phyloP scores from a whole-genome alignment of 2,329 filamentous ascomycete species.

The Venturia asperata region DNA sequence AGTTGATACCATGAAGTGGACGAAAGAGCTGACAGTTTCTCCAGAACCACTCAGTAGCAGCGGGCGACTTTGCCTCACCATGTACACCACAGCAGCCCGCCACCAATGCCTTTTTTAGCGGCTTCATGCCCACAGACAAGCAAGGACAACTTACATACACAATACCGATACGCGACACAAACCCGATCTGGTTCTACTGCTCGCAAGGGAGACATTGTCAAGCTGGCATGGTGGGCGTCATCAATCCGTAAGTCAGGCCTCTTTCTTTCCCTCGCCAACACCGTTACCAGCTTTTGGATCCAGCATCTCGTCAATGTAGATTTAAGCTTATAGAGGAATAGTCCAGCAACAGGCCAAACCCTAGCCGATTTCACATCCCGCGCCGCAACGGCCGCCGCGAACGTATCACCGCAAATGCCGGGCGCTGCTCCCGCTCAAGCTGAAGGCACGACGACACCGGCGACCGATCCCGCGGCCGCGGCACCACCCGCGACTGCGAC shows the following conservation, averaged over 20 bases:
- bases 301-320: not conserved
- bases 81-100: constrained; percentile 51
- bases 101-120: constrained; percentile 53
- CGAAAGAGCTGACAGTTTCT: not conserved
- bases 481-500: not conserved
- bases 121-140: constrained; percentile 48
- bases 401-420: not conserved
- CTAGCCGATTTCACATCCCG: constrained; percentile 6
- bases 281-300: not conserved
- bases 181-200: constrained; percentile 74
- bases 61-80: constrained; percentile 66
- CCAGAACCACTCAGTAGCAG: constrained; percentile 69
- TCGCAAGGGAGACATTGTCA: constrained; percentile 68
- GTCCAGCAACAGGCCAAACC: constrained; percentile 17
- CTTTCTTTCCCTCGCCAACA: not conserved
- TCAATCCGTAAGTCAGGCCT: constrained; percentile 58
- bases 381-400: constrained; percentile 11
- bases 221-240: constrained; percentile 65
- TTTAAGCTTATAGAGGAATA: not conserved
- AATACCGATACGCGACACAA: constrained; percentile 59
- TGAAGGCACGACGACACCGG: not conserved
- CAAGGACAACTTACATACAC: constrained; percentile 58
- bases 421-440: not conserved
- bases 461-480: not conserved
- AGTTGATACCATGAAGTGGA: no score